Conservation (phyloP, 768 basidiomycete genomes). For the Calocybe gangraenosa region DNA sequence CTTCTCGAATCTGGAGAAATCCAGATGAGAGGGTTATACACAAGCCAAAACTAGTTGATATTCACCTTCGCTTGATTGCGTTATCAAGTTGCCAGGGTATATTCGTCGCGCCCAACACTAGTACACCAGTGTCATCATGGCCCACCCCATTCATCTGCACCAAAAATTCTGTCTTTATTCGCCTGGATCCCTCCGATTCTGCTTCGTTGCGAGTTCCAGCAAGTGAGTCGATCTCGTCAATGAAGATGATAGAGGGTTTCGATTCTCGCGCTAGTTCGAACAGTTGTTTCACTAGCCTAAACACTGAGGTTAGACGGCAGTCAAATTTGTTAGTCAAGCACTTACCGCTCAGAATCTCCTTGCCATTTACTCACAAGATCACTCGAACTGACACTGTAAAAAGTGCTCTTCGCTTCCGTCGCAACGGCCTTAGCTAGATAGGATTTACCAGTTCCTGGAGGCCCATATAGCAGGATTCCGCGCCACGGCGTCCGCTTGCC, state of each 20-base stretch:
- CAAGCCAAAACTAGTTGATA: conserved; percentile 2
- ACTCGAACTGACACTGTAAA: conserved; percentile 93
- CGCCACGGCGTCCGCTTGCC: conserved; percentile 98
- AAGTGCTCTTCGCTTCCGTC: conserved; percentile 98
- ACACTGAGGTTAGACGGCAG: not conserved
- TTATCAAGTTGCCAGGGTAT: conserved; percentile 98
- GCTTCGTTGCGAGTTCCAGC: conserved; percentile 93
- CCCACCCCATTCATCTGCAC: conserved; percentile 99
- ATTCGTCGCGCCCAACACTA: conserved; percentile 96
- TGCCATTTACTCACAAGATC: conserved; percentile 99
- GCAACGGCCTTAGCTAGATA: conserved; percentile 98
- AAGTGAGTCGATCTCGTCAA: conserved; percentile 97
- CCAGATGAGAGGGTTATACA: not conserved
- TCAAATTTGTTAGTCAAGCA: conserved; percentile 5
- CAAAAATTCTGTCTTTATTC: conserved; percentile 96
- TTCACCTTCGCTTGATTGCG: conserved; percentile 91
- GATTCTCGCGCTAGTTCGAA: conserved; percentile 95
- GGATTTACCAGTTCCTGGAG: conserved; percentile 96
- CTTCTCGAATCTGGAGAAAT: conserved; percentile 76
- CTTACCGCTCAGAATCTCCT: conserved; percentile 94
- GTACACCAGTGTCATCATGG: conserved; percentile 93
- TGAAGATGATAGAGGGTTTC: conserved; percentile 98
- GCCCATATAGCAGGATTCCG: conserved; percentile 94
- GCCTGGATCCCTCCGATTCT: conserved; percentile 95
- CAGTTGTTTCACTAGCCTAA: conserved; percentile 89